Conservation (phyloP, 2,329 filamentous ascomycete genomes). For the Diaporthe vexans region DNA sequence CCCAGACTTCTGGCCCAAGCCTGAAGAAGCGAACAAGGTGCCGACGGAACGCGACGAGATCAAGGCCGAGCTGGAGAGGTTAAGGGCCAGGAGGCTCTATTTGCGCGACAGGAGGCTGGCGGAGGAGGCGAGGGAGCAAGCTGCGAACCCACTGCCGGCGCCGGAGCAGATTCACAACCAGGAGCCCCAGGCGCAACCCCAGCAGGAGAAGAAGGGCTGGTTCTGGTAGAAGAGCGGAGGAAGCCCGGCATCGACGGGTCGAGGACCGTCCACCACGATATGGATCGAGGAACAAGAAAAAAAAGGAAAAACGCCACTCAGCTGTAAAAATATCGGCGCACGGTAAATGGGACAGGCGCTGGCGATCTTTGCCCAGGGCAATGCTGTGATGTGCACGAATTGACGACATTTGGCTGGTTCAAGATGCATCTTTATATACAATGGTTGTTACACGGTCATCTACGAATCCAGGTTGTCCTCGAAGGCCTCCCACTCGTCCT, state of each 20-base stretch:
- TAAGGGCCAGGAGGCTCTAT: slow-evolving; percentile 77
- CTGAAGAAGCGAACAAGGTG: slow-evolving; percentile 81
- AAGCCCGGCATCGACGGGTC: not conserved
- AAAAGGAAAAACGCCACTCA: slow-evolving; percentile 10
- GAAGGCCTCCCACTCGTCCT: slow-evolving; percentile 68
- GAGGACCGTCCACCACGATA: not conserved
- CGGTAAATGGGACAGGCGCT: not conserved
- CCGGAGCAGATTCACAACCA: slow-evolving; percentile 39
- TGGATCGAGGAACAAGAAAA: not conserved
- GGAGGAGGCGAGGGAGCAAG: slow-evolving; percentile 51
- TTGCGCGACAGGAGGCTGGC: slow-evolving; percentile 76
- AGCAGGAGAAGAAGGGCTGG: slow-evolving; percentile 39
- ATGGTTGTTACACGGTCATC: slow-evolving; percentile 39
- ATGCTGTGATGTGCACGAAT: not conserved
- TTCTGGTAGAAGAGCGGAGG: slow-evolving; percentile 20
- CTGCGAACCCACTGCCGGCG: slow-evolving; percentile 30
- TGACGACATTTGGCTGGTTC: slow-evolving; percentile 4
- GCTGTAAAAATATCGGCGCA: slow-evolving; percentile 29
- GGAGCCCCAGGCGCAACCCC: slow-evolving; percentile 47
- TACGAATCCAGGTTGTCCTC: slow-evolving; percentile 65
- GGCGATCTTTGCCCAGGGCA: not conserved
- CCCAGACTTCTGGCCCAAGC: slow-evolving; percentile 92
- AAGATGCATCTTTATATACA: slow-evolving; percentile 10
- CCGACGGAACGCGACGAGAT: slow-evolving; percentile 87
- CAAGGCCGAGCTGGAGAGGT: slow-evolving; percentile 80